Conservation (phyloP, 148 eudicot genomes). For the Camellia granthamiana region DNA sequence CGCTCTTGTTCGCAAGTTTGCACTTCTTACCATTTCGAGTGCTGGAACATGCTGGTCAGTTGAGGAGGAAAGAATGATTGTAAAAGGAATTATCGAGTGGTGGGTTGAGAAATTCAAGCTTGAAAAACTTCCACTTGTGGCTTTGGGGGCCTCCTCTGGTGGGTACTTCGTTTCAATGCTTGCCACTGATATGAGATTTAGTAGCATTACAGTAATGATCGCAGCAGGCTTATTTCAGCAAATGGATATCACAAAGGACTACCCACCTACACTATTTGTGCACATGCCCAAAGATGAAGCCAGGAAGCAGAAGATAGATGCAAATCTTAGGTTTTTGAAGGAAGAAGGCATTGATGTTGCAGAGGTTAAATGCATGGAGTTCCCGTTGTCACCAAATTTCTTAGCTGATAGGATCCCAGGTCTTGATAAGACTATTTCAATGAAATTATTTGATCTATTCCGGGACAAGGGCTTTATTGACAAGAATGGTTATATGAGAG, state of each 20-base stretch:
- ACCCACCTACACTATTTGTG: constrained; percentile 88
- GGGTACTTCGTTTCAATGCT: too few relatives aligned
- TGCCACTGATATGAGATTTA: too few relatives aligned
- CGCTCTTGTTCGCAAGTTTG: too few relatives aligned
- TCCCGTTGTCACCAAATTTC: constrained; percentile 54
- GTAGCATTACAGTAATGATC: constrained; percentile 46
- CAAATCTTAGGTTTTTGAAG: constrained; percentile 37
- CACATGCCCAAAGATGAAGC: constrained; percentile 86
- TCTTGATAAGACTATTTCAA: constrained; percentile 41
- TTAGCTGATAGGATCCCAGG: constrained; percentile 55
- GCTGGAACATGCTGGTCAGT: too few relatives aligned
- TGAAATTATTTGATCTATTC: constrained; percentile 41
- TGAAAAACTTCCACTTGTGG: too few relatives aligned
- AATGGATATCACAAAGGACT: constrained; percentile 50
- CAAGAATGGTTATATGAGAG: constrained; percentile 60
- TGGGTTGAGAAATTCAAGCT: too few relatives aligned
- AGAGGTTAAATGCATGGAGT: constrained; percentile 67
- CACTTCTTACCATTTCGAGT: too few relatives aligned
- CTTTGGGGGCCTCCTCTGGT: too few relatives aligned
- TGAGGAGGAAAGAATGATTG: too few relatives aligned
- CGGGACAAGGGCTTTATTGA: constrained; percentile 53
- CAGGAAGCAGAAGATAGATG: constrained; percentile 43
- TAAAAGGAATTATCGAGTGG: too few relatives aligned
- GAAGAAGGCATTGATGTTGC: constrained; percentile 49
- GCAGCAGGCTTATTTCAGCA: constrained; percentile 63